Base-by-base conservation (phyloP, 2,329 filamentous ascomycete species). In the Trichoderma sp. region DNA sequence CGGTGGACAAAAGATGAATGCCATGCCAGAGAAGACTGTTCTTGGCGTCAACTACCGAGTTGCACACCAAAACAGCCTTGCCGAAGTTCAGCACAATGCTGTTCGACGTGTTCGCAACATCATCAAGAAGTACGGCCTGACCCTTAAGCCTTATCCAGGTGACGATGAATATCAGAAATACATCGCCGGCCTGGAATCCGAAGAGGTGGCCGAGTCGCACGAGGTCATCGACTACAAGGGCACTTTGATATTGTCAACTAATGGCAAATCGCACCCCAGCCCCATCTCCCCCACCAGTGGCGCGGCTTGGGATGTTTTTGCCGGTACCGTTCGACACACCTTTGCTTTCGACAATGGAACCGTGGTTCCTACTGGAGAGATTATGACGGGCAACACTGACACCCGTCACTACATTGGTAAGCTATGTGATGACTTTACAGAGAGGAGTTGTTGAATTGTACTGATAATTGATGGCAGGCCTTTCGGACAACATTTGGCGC, bases 1-100 rank as follows among this genome's bases (percentile, higher is more conserved):
- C 5, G 90, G 90, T 1, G 91, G 91, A 0, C 83, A 88, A 62
- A 93, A 93, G 81, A 86, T 87, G 77, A 93, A 93, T 73, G 89
- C 90, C 0, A 84, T 93, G 60, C 91, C 91, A 0, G 91, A 92
- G 76, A 83, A 84, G 9, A 87, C 86, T 0, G 82, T 81, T 0
- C 81, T 88, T 0, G 84, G 86, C 0, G 85, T 92, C 67, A 92
- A 93, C 80, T 89, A 86, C 81, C 88, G 84, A 76, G 85, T 89
- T 65, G 87, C 88, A 30, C 83, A 87, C 6, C 88, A 88, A 58
- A 87, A 91, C 62, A 84, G 80, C 32, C 81, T 87, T 0, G 77
- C 81, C 0, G 80, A 83, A 12, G 84, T 92, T 30, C 84, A 89
- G 75, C 76, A 80, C 24, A 85, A 87, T 63, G 82, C 91, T 0